Percentiles rank a stretch among this genome's conserved stretches.
Conservation (phyloP, 371 early-diverging fungal genomes). For the Syncephalastrum contaminatum region DNA sequence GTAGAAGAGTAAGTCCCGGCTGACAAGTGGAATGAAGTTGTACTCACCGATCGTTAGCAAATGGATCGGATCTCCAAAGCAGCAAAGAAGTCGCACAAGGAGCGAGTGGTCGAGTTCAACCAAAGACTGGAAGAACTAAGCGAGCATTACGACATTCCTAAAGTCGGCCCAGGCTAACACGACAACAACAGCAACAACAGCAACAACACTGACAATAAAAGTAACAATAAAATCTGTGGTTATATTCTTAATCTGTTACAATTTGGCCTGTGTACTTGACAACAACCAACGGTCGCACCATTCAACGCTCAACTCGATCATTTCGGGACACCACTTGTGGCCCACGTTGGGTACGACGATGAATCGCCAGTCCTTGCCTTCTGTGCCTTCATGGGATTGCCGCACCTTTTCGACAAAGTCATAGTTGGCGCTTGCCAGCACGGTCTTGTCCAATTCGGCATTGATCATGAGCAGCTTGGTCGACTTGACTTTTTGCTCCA, state of each 20-base stretch:
- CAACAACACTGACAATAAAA: neutral
- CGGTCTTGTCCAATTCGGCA: conserved; percentile 30
- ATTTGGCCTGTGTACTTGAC: neutral
- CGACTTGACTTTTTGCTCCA: conserved; percentile 22
- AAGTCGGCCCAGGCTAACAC: conserved; percentile 65
- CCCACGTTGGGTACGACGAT: conserved; percentile 30
- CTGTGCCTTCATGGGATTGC: conserved; percentile 17
- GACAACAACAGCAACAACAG: neutral
- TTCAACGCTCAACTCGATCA: conserved; percentile 22
- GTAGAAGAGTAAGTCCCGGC: conserved; percentile 48
- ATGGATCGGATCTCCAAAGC: conserved; percentile 60
- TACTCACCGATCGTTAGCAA: conserved; percentile 38
- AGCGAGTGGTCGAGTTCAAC: conserved; percentile 63
- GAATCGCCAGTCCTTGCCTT: conserved; percentile 33
- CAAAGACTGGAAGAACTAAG: conserved; percentile 63
- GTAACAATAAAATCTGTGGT: neutral
- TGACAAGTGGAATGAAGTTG: neutral
- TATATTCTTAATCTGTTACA: conserved; percentile 4
- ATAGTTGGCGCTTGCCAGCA: conserved; percentile 26
- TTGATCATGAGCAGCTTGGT: conserved; percentile 39
- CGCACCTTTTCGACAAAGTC: conserved; percentile 19
- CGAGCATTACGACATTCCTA: conserved; percentile 74
- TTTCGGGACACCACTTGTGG: conserved; percentile 40
- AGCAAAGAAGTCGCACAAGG: conserved; percentile 64
- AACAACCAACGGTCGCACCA: conserved; percentile 44